Evolutionary conservation across 441 rosid species (phyloP), one percentile per base, ranked within the genome.

Genomic region (Manihot esculenta): DNA sequence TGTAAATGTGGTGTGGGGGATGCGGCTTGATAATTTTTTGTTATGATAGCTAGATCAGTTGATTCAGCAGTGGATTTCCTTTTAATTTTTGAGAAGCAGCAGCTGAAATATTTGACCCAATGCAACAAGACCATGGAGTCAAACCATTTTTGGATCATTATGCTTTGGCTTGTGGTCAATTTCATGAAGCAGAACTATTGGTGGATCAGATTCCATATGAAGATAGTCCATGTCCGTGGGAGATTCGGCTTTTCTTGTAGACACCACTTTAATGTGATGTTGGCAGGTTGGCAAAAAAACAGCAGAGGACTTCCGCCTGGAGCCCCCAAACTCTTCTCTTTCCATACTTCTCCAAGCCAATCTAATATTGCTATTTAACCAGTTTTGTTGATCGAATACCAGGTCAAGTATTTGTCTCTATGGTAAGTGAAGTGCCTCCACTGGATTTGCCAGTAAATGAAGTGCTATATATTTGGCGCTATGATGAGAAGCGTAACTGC

Each of bases 211-310:
- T 89, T 70, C 89, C 92, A 27, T 80, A 72, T 74, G 85, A 79
- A 76, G 83, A 80, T 61, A 88, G 84, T 82, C 84, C 87, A 24
- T 72, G 91, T 68, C 23, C 88, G 41, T 89, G 96, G 98, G 96
- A 91, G 77, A 87, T 89, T 80, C 68, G 89, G 70, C 92, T 93
- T 70, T 84, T 87, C 92, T 73, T 93, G 97, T 79, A 85, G 92
- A 76, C 74, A 86, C 63, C 89, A 93, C 79, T 79, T 83, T 23
- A 86, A 87, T 73, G 84, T 86, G 71, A 80, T 76, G 71, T 82
- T 93, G 64, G 97, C 90, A 48, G 80, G n/a, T n/a, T n/a, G n/a
- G n/a, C n/a, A n/a, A 77, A 77, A 84, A 69, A 75, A 89, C 89
- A 24, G 94, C 95, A 5, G 83, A 85, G 66, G 85, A 88, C 78